Percentiles rank a stretch among this genome's conserved stretches.
Evolutionary conservation across 805 yeast genomes (phyloP).

Genomic region (Spathaspora sp.): DNA sequence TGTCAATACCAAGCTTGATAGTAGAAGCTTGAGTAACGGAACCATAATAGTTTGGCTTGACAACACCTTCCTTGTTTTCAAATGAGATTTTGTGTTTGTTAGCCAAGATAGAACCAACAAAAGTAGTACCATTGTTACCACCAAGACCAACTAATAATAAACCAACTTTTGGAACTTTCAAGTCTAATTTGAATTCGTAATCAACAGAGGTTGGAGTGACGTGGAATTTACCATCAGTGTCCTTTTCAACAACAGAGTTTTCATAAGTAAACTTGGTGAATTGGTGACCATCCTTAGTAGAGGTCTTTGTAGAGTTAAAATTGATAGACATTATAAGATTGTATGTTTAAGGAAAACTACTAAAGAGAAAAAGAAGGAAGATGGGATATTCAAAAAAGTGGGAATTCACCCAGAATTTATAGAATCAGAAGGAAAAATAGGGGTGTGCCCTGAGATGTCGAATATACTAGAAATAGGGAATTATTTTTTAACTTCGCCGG

Average conservation of each 20-base stretch:
- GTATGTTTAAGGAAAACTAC: neutral
- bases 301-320: slow-evolving; percentile 53
- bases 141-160: slow-evolving; percentile 90
- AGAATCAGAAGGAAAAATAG: neutral
- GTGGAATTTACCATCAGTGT: slow-evolving; percentile 46
- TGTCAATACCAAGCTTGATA: slow-evolving; percentile 81
- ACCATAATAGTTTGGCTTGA: slow-evolving; percentile 81
- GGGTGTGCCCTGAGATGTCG: neutral
- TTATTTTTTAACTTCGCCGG: slow-evolving; percentile 6
- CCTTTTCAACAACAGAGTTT: slow-evolving; percentile 65
- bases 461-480: neutral
- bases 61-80: slow-evolving; percentile 76
- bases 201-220: slow-evolving; percentile 72
- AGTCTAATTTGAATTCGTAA: slow-evolving; percentile 82
- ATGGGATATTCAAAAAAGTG: neutral
- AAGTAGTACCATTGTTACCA: slow-evolving; percentile 94
- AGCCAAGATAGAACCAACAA: slow-evolving; percentile 80
- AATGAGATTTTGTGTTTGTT: slow-evolving; percentile 76
- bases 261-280: slow-evolving; percentile 67
- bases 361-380: neutral
- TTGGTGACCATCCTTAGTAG: slow-evolving; percentile 47
- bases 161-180: slow-evolving; percentile 81
- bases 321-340: slow-evolving; percentile 29
- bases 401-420: neutral
- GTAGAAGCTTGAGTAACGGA: slow-evolving; percentile 94